Evolutionary conservation across 129 eudicot genomes (phyloP).

Genomic region (Helichrysum umbraculigerum): DNA sequence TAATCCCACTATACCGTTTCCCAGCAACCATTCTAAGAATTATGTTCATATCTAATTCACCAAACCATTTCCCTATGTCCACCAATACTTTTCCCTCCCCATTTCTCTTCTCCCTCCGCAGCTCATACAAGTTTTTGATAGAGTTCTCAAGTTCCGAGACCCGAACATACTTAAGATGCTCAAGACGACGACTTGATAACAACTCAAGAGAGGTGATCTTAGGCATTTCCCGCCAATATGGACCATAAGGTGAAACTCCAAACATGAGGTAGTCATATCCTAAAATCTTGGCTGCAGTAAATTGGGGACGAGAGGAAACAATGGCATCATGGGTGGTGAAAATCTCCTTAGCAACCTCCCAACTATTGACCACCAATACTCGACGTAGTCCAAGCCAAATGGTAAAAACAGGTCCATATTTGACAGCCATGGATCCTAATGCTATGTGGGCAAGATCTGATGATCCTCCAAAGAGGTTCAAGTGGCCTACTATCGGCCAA

Average conservation of each 20-base stretch:
- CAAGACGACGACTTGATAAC: conserved; percentile 4
- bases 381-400: neutral
- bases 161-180: neutral
- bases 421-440: neutral
- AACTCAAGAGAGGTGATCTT: conserved; percentile 6
- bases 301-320: conserved; percentile 4
- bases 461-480: conserved; percentile 6
- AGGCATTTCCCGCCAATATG: conserved; percentile 37
- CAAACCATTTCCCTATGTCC: conserved; percentile 6
- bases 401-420: conserved; percentile 6
- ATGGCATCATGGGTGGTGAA: neutral
- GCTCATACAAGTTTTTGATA: neutral
- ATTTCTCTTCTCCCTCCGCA: neutral
- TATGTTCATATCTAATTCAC: neutral
- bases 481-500: conserved; percentile 10
- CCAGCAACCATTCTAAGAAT: conserved; percentile 3
- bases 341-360: neutral
- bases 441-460: conserved; percentile 4
- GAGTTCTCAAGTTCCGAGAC: neutral
- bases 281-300: conserved; percentile 8
- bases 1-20: neutral
- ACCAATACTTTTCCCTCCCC: neutral
- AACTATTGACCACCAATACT: conserved; percentile 13
- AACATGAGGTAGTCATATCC: conserved; percentile 25
- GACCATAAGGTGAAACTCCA: conserved; percentile 25